Evolutionary conservation across 2,329 filamentous ascomycete genomes (phyloP).

Genomic region (Xylaria polymorpha): DNA sequence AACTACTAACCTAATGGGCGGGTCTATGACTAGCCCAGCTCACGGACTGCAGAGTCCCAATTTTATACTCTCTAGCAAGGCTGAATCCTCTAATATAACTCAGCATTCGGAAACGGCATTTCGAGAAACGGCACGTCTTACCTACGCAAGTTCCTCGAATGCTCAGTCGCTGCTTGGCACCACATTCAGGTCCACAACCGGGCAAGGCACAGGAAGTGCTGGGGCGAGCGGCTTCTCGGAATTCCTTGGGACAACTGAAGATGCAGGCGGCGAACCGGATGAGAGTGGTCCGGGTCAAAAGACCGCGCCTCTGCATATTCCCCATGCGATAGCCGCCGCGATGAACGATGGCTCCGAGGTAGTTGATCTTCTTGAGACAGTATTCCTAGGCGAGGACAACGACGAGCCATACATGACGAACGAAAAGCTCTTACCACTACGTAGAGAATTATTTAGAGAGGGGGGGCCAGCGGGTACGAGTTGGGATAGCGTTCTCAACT

Average conservation of each 20-base stretch:
- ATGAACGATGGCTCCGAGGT: constrained; percentile 47
- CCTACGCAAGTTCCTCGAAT: constrained; percentile 7
- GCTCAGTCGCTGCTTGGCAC: constrained; percentile 21
- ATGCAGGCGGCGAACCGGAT: constrained; percentile 15
- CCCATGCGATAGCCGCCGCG: constrained; percentile 16
- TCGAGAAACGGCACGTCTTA: constrained; percentile 40
- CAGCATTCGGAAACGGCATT: constrained; percentile 16
- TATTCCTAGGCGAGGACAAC: constrained; percentile 41
- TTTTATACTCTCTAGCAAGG: constrained; percentile 39
- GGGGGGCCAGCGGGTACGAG: constrained; percentile 30
- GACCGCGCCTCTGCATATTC: constrained; percentile 25
- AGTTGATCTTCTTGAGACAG: constrained; percentile 44
- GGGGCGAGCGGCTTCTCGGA: constrained; percentile 53
- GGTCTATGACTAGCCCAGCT: constrained; percentile 30
- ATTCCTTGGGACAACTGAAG: constrained; percentile 50
- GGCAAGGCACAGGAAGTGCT: constrained; percentile 45
- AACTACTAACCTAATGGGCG: constrained; percentile 38
- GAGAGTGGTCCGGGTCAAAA: constrained; percentile 40
- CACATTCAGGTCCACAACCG: constrained; percentile 47
- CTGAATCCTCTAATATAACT: constrained; percentile 37
- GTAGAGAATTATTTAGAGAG: constrained; percentile 45
- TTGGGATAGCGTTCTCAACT: constrained; percentile 64
- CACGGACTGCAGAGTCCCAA: constrained; percentile 25
- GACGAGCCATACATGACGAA: constrained; percentile 33
- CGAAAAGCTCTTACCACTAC: constrained; percentile 41